Base-by-base conservation (phyloP, 169 alveolate species). In the Plasmodium gonderi region DNA sequence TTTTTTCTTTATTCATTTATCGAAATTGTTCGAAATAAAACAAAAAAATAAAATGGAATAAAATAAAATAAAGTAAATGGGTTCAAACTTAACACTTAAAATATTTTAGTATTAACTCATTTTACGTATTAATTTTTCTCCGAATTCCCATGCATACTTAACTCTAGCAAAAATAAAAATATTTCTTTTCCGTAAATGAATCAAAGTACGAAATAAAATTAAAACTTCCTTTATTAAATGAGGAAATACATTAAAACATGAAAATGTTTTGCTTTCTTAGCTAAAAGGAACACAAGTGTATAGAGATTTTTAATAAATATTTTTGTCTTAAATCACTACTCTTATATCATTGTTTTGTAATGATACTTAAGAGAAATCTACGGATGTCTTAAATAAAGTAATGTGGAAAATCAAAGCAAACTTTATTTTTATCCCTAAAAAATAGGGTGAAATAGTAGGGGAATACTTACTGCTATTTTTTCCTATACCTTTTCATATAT, bases 1-100 rank as follows among this genome's bases (percentile, higher is more conserved):
- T 80, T 36, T 33, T 80, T n/a, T 23, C 72, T 65, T 29, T 65
- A 40, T 23, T 29, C 65, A 78, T 49, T 79, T 79, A n/a, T 60
- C 26, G 72, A 60, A 5, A 60, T 17, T 23, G 8, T 60, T 60
- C 40, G 26, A 20, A 5, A 5, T 7, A 23, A 60, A 60, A 60
- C 40, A 60, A 60, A 60, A 60, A 60, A 60, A 60, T 12, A 36
- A 17, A n/a, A n/a, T n/a, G n/a, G n/a, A n/a, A n/a, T n/a, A n/a
- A n/a, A n/a, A n/a, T n/a, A n/a, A n/a, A n/a, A n/a, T n/a, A n/a
- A n/a, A n/a, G n/a, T n/a, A n/a, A n/a, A n/a, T n/a, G n/a, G 36
- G 38, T 60, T 8, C 72, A 20, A 60, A 60, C 72, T 60, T 60
- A 36, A 36, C 31, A 60, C 72, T 60, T 60, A 60, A 60, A 17